Evolutionary conservation across 257 asterid species (phyloP).

Genomic region (Solanum appendiculatum): DNA sequence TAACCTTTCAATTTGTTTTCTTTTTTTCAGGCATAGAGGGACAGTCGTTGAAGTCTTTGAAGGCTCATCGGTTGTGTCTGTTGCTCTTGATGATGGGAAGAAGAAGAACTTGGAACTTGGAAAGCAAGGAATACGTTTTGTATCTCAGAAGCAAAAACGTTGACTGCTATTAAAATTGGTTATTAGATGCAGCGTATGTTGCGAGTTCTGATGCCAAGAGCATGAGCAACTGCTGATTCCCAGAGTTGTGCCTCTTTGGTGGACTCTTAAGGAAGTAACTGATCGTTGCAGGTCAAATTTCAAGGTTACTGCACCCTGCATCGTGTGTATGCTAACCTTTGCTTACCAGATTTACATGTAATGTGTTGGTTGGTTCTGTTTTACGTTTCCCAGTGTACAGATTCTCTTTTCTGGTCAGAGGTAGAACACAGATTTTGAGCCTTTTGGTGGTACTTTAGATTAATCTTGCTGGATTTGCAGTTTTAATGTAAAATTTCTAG

Average conservation of each 20-base stretch:
- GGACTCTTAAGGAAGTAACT: neutral
- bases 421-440: neutral
- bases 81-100: constrained; percentile 31
- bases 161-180: constrained; percentile 3
- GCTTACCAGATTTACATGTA: neutral
- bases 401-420: neutral
- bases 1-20: neutral
- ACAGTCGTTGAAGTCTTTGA: constrained; percentile 48
- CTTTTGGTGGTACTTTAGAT: neutral
- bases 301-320: neutral
- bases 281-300: neutral
- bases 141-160: constrained; percentile 73
- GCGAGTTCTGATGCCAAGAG: neutral
- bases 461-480: neutral
- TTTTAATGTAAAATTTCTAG: neutral
- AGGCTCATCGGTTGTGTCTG: constrained; percentile 61
- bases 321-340: constrained; percentile 1
- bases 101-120: constrained; percentile 78
- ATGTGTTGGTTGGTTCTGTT: neutral
- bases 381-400: neutral
- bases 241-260: neutral
- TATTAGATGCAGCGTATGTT: neutral
- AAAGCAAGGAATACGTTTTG: constrained; percentile 91
- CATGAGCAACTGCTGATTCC: neutral
- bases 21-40: constrained; percentile 50